These are phyloP conservation scores for Silene noctiflora DNA, from an alignment of 179 eudicot species.

Conservation along the genomic window DNA sequence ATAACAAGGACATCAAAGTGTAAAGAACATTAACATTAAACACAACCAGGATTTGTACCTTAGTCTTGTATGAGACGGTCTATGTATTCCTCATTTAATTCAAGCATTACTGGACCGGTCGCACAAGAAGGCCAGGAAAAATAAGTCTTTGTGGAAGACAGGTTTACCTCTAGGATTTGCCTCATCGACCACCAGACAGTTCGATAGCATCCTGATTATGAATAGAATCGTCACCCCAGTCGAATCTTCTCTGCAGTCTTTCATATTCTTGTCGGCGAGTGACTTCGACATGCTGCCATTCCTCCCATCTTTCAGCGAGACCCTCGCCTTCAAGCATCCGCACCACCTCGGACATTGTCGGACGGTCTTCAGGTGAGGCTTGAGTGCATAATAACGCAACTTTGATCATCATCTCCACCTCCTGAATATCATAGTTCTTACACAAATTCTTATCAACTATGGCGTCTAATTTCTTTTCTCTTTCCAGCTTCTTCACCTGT, in stretches of 20 bases:
- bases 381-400: conserved; percentile 93
- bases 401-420: conserved; percentile 88
- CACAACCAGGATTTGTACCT: too few relatives aligned
- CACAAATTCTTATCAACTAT: conserved; percentile 70
- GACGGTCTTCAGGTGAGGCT: conserved; percentile 82
- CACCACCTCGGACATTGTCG: conserved; percentile 95
- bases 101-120: too few relatives aligned
- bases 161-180: not conserved
- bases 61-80: too few relatives aligned
- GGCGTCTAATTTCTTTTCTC: conserved; percentile 71
- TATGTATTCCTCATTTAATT: too few relatives aligned
- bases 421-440: conserved; percentile 44
- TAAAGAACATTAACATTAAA: too few relatives aligned
- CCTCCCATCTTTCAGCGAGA: conserved; percentile 96
- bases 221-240: conserved; percentile 43
- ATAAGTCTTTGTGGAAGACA: not conserved
- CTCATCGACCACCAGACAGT: not conserved
- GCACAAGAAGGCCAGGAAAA: too few relatives aligned
- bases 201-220: conserved; percentile 70
- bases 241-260: conserved; percentile 70
- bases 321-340: conserved; percentile 99
- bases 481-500: conserved; percentile 78
- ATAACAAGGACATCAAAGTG: too few relatives aligned
- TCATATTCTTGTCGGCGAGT: conserved; percentile 73
- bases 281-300: conserved; percentile 85